Percentiles rank a stretch among this genome's conserved stretches.
phyloP scores from a whole-genome alignment of 2,329 filamentous ascomycete genomes.

The Metarhizium rileyi region DNA sequence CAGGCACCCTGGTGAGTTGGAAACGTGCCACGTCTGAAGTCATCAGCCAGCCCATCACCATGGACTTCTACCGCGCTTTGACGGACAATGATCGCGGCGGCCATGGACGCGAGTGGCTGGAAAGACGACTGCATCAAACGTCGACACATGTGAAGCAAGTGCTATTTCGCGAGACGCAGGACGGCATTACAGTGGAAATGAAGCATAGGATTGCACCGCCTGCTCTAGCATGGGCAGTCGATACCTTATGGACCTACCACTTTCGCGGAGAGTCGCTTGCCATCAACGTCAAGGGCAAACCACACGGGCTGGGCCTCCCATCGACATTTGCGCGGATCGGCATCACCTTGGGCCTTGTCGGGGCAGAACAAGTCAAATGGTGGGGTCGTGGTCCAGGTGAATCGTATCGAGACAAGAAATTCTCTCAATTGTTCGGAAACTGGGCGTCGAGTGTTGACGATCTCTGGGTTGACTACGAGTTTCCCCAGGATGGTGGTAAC shows the following conservation, averaged over 20 bases:
- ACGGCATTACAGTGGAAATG: conserved; percentile 32
- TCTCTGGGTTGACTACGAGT: conserved; percentile 54
- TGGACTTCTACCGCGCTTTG: conserved; percentile 53
- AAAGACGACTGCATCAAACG: conserved; percentile 35
- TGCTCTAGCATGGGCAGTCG: conserved; percentile 50
- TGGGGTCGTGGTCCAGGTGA: conserved; percentile 59
- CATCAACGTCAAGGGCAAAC: conserved; percentile 39
- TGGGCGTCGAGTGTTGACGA: conserved; percentile 37
- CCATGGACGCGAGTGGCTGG: conserved; percentile 49
- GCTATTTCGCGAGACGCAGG: conserved; percentile 21
- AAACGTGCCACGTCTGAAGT: conserved; percentile 27
- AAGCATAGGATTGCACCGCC: conserved; percentile 50
- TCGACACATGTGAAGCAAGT: conserved; percentile 30
- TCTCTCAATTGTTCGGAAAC: conserved; percentile 47
- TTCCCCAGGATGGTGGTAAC: conserved; percentile 59
- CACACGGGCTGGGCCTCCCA: conserved; percentile 39
- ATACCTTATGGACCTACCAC: conserved; percentile 42
- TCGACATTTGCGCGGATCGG: conserved; percentile 54
- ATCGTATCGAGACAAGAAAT: conserved; percentile 57
- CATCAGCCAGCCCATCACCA: conserved; percentile 32
- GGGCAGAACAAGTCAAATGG: conserved; percentile 40
- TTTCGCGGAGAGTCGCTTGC: conserved; percentile 39
- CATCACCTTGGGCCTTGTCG: conserved; percentile 36
- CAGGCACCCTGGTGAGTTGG: conserved; percentile 34
- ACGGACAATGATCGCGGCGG: conserved; percentile 56